Evolutionary conservation across 2,329 filamentous ascomycete genomes (phyloP), one percentile per base, ranked within the genome.

Genomic region (Coleophoma cylindrospora): DNA sequence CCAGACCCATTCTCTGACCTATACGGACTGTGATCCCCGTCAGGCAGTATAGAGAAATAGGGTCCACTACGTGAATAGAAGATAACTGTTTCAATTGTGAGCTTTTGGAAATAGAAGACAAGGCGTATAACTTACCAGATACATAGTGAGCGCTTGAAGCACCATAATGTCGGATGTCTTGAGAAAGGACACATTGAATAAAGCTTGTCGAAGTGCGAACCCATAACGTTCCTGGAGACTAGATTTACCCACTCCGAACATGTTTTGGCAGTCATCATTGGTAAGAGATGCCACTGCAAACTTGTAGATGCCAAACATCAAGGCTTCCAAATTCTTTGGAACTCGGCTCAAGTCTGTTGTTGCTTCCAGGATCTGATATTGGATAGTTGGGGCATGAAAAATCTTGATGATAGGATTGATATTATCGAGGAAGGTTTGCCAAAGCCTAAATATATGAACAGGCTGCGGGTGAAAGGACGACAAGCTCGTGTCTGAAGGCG

Each of bases 351-450:
- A 62, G 47, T 81, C 74, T 3, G 76, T 74, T 34, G 76, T 76
- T 8, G 82, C 82, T 50, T 83, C 79, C 46, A 88, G 77, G 37
- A 89, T 76, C 47, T 77, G 76, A n/a, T 69, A 70, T 61, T 88
- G 84, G 1, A 87, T 68, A 1, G 77, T 86, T 1, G 83, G 83
- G 0, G 80, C 77, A 60, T 89, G 85, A 0, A 81, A 84, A 50
- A 88, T 72, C 60, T 87, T 88, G 43, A 87, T 71, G 6, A 89
- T 63, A 0, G 84, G 83, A 57, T 88, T 83, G 57, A 88, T 79
- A 58, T 87, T 87, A 54, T 82, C 78, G 40, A 88, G 74, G 61
- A 86, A 89, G 14, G 80, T 74, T 64, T 87, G 83, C 84, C 85
- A 89, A 15, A 85, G 70, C 56, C 80, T 75, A 52, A 84, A 77